Evolutionary conservation across 2,329 filamentous ascomycete species (phyloP).

Genomic region (Drechslerella stenobrocha): DNA sequence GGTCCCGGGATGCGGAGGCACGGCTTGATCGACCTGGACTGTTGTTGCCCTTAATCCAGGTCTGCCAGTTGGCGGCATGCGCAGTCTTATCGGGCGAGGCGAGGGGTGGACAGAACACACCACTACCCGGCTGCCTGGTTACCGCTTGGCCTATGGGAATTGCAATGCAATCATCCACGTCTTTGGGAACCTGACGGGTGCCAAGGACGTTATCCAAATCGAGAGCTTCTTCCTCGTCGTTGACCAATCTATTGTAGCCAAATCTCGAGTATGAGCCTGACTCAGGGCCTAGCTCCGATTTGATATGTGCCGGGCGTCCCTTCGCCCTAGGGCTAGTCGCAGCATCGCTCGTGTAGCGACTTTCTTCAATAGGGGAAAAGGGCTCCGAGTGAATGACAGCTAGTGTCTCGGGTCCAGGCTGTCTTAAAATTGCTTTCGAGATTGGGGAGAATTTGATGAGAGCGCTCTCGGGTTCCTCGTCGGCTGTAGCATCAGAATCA

Average conservation of each 20-base stretch:
- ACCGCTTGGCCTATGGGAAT: not conserved
- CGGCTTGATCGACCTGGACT: too few relatives aligned
- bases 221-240: slow-evolving; percentile 17
- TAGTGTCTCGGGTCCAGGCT: slow-evolving; percentile 29
- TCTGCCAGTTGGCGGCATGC: not conserved
- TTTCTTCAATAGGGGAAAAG: slow-evolving; percentile 11
- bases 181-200: too few relatives aligned
- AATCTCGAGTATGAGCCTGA: slow-evolving; percentile 31
- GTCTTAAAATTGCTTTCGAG: slow-evolving; percentile 25
- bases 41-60: too few relatives aligned
- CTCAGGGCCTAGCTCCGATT: slow-evolving; percentile 20
- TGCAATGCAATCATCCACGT: not conserved
- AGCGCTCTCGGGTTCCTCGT: slow-evolving; percentile 37
- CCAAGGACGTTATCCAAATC: slow-evolving; percentile 30
- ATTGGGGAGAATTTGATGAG: slow-evolving; percentile 37
- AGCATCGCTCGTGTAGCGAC: not conserved
- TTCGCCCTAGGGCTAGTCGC: not conserved
- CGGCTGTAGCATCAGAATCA: slow-evolving; percentile 13
- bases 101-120: not conserved
- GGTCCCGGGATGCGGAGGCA: slow-evolving; percentile 1
- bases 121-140: not conserved
- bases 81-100: not conserved
- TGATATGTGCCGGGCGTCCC: slow-evolving; percentile 4
- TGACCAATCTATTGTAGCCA: slow-evolving; percentile 25
- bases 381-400: slow-evolving; percentile 26